phyloP scores from a whole-genome alignment of 768 basidiomycete genomes.

The Pisolithus microcarpus region DNA sequence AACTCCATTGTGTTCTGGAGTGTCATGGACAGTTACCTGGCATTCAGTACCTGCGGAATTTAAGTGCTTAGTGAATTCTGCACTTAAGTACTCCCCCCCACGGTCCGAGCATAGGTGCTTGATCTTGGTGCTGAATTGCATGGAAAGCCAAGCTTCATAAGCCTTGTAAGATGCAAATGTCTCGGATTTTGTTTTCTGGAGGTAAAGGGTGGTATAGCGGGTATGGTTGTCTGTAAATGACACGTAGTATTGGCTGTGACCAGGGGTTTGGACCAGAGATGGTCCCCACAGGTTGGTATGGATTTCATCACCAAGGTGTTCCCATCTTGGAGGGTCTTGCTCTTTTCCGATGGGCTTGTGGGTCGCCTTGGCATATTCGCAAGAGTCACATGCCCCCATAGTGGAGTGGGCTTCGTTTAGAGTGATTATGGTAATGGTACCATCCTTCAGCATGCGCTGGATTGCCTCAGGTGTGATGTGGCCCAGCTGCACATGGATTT shows the following conservation, averaged over 20 bases:
- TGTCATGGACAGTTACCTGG: slow-evolving; percentile 35
- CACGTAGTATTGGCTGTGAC: slow-evolving; percentile 8
- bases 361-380: slow-evolving; percentile 6
- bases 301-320: slow-evolving; percentile 5
- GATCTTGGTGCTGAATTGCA: background rate
- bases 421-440: background rate
- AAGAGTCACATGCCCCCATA: slow-evolving; percentile 10
- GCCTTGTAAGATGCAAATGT: slow-evolving; percentile 3
- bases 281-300: slow-evolving; percentile 42
- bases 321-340: background rate
- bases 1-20: slow-evolving; percentile 38
- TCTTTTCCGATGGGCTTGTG: slow-evolving; percentile 5
- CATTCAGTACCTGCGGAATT: slow-evolving; percentile 5
- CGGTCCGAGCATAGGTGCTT: slow-evolving; percentile 3
- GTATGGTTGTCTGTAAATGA: slow-evolving; percentile 9
- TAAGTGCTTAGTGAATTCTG: background rate
- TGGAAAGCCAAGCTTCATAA: slow-evolving; percentile 1
- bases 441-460: slow-evolving; percentile 3
- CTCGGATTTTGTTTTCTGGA: slow-evolving; percentile 2
- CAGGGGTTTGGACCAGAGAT: slow-evolving; percentile 22
- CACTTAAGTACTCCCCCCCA: slow-evolving; percentile 30
- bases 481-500: background rate
- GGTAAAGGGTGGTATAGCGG: background rate
- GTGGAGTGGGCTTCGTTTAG: background rate
- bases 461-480: slow-evolving; percentile 3